phyloP scores from a whole-genome alignment of 257 asterid genomes.

The Verbena officinalis region DNA sequence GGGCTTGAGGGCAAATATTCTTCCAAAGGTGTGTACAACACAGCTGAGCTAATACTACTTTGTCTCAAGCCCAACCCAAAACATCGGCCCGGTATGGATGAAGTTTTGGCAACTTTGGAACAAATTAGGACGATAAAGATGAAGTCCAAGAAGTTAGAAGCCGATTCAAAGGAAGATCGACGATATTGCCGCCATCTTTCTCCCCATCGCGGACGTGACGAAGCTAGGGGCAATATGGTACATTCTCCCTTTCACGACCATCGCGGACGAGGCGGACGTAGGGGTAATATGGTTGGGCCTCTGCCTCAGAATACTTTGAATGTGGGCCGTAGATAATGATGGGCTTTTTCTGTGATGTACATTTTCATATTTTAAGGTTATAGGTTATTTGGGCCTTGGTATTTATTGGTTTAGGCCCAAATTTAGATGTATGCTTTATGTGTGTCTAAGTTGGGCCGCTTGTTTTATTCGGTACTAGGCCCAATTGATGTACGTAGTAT shows the following conservation, averaged over 20 bases:
- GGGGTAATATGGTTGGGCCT: neutral
- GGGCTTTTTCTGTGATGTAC: neutral
- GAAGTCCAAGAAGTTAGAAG: constrained; percentile 23
- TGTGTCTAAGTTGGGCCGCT: too few relatives aligned
- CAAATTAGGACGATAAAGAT: constrained; percentile 25
- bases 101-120: constrained; percentile 36
- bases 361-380: neutral
- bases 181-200: constrained; percentile 2
- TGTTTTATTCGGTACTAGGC: too few relatives aligned
- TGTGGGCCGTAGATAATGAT: neutral
- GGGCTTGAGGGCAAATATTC: constrained; percentile 43
- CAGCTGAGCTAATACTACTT: constrained; percentile 23
- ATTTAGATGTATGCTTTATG: too few relatives aligned
- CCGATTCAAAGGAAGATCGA: neutral
- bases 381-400: too few relatives aligned
- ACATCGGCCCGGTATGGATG: constrained; percentile 44
- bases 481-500: too few relatives aligned
- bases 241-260: neutral
- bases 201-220: neutral
- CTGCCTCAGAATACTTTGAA: neutral
- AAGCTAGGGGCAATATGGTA: constrained; percentile 5
- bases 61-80: constrained; percentile 55
- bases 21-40: constrained; percentile 28
- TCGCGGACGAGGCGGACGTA: neutral
- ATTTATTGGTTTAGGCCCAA: too few relatives aligned